Evolutionary conservation across 768 basidiomycete species (phyloP).

Genomic region (Tylopilus sp.): DNA sequence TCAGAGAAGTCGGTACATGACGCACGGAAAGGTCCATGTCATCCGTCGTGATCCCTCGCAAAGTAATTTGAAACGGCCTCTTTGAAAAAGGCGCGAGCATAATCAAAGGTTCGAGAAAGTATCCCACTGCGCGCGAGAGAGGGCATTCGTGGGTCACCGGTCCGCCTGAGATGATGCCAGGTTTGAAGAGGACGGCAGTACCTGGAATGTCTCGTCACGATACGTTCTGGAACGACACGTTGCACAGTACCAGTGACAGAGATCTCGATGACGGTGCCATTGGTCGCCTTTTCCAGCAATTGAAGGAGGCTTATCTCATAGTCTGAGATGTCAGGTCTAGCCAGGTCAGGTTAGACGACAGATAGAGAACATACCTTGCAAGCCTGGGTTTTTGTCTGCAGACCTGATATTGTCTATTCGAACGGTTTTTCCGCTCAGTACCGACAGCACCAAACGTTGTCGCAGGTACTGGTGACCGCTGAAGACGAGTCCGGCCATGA

Average conservation of each 20-base stretch:
- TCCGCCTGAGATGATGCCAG: constrained; percentile 88
- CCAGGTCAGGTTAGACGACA: background rate
- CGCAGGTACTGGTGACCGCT: constrained; percentile 83
- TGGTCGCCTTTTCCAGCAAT: constrained; percentile 85
- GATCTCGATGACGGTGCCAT: constrained; percentile 94
- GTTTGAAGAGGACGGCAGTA: constrained; percentile 88
- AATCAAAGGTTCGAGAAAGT: constrained; percentile 88
- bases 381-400: constrained; percentile 91
- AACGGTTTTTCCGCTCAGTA: constrained; percentile 83
- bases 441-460: constrained; percentile 81
- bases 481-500: constrained; percentile 57
- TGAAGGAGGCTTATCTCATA: constrained; percentile 90
- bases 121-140: constrained; percentile 83
- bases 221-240: background rate
- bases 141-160: constrained; percentile 82
- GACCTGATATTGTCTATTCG: constrained; percentile 85
- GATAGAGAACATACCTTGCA: constrained; percentile 58
- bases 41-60: constrained; percentile 91
- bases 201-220: constrained; percentile 43
- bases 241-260: constrained; percentile 77
- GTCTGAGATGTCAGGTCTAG: constrained; percentile 45
- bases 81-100: constrained; percentile 94
- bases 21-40: constrained; percentile 87
- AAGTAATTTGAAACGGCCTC: constrained; percentile 72
- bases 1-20: constrained; percentile 13